Percentiles rank a stretch among this genome's conserved stretches.
Conservation (phyloP, 176 grass and related monocot species). For the Tuctoria greenei region DNA sequence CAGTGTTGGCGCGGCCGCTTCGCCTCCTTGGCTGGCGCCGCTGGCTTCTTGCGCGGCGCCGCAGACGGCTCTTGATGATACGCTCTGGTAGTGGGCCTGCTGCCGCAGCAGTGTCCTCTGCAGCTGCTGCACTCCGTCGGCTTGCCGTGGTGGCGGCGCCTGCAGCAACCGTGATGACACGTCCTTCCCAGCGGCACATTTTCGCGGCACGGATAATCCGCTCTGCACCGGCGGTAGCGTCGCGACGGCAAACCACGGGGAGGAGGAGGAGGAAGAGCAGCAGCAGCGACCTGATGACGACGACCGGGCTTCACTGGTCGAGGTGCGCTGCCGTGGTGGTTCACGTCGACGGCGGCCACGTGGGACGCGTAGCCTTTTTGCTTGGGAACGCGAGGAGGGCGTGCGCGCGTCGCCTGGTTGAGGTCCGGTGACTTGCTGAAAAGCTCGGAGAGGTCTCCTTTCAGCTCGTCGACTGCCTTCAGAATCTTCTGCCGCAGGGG, state of each 20-base stretch:
- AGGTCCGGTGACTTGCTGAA: slow-evolving; percentile 54
- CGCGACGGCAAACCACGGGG: slow-evolving; percentile 38
- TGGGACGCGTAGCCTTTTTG: neutral
- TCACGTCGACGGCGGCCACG: neutral
- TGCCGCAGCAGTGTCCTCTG: slow-evolving; percentile 37
- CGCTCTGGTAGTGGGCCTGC: slow-evolving; percentile 20
- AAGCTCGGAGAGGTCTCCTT: slow-evolving; percentile 65
- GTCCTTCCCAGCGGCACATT: neutral
- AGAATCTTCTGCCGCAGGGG: slow-evolving; percentile 57
- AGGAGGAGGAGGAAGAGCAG: neutral
- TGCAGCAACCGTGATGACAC: neutral
- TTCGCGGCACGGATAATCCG: neutral
- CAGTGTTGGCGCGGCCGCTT: slow-evolving; percentile 51
- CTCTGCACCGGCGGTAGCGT: slow-evolving; percentile 39
- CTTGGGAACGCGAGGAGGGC: slow-evolving; percentile 20
- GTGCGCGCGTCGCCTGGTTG: slow-evolving; percentile 15
- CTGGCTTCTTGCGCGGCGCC: too few species aligned
- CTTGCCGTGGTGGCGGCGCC: slow-evolving; percentile 7
- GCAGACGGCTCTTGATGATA: too few species aligned
- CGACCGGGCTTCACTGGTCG: neutral
- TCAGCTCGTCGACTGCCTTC: slow-evolving; percentile 73
- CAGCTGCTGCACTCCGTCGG: slow-evolving; percentile 37
- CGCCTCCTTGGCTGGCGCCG: neutral
- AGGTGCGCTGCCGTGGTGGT: neutral
- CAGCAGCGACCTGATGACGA: neutral